Evolutionary conservation across 768 basidiomycete genomes (phyloP).

Genomic region (Termitomyces sp.): DNA sequence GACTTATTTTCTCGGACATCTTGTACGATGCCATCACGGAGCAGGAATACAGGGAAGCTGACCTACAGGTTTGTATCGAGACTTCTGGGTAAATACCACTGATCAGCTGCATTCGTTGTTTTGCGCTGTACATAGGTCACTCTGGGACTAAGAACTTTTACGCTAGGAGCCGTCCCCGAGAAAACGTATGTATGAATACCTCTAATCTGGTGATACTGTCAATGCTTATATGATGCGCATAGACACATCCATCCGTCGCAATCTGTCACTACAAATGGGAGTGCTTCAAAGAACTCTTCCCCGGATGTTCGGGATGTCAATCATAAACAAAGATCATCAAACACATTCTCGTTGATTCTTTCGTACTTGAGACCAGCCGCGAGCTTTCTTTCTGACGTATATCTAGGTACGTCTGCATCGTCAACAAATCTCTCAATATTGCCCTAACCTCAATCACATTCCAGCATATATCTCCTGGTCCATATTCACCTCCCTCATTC

Average conservation of each 20-base stretch:
- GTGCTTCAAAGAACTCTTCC: neutral
- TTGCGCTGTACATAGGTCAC: constrained; percentile 20
- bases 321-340: neutral
- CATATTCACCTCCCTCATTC: constrained; percentile 72
- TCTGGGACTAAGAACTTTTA: constrained; percentile 14
- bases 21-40: constrained; percentile 67
- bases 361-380: constrained; percentile 18
- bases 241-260: neutral
- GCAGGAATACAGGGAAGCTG: constrained; percentile 52
- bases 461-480: constrained; percentile 82
- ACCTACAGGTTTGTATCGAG: constrained; percentile 44
- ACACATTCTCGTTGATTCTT: neutral
- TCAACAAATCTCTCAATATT: neutral
- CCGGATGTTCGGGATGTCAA: neutral
- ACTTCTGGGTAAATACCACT: neutral
- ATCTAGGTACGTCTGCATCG: constrained; percentile 48
- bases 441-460: neutral
- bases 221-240: constrained; percentile 12
- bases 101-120: neutral
- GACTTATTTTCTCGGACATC: constrained; percentile 70
- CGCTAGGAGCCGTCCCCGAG: neutral
- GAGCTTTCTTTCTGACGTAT: constrained; percentile 39
- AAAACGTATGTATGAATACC: constrained; percentile 1
- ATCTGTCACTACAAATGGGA: neutral
- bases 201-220: neutral